Percentiles rank a stretch among this genome's conserved stretches.
phyloP scores from a whole-genome alignment of 208 protist species.

The Histomonas meleagridis region DNA sequence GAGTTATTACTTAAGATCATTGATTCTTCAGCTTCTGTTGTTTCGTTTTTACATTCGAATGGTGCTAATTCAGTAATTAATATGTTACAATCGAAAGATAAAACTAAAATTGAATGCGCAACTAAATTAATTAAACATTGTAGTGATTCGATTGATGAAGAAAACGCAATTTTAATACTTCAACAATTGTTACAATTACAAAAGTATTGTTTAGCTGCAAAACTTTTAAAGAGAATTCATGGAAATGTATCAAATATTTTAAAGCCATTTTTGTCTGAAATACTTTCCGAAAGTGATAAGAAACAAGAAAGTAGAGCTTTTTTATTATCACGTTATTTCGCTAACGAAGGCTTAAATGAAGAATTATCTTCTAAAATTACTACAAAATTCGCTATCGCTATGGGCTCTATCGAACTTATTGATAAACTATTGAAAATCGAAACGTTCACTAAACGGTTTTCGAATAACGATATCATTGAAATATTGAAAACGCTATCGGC shows the following conservation, averaged over 20 bases:
- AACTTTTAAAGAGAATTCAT: background rate
- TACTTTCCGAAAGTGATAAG: too few species aligned
- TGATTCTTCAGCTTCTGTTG: background rate
- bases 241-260: background rate
- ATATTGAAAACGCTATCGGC: background rate
- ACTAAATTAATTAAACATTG: background rate
- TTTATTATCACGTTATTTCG: too few species aligned
- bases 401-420: too few species aligned
- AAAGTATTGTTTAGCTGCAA: background rate
- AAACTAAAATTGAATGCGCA: background rate
- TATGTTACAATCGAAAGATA: background rate
- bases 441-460: background rate
- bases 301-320: too few species aligned
- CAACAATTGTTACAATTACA: background rate
- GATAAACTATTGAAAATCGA: background rate
- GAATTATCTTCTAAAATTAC: too few species aligned
- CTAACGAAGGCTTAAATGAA: too few species aligned
- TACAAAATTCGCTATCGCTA: too few species aligned
- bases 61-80: background rate
- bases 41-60: background rate
- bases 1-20: background rate
- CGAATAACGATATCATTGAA: background rate
- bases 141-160: background rate
- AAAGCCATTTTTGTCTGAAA: too few species aligned
- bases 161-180: background rate